Evolutionary conservation across 179 eudicot genomes (phyloP).

Genomic region (Beta macrorhiza): DNA sequence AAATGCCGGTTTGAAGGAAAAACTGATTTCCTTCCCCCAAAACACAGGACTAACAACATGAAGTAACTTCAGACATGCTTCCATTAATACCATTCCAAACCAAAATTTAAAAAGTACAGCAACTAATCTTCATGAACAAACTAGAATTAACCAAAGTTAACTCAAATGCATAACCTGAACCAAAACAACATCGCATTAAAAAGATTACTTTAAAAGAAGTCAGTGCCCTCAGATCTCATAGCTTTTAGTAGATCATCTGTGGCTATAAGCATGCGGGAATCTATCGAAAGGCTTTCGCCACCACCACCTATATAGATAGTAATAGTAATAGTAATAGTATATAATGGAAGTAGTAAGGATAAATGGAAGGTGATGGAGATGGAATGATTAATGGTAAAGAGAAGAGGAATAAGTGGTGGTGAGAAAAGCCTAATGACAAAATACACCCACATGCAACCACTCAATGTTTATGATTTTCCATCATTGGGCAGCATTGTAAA

Average conservation of each 20-base stretch:
- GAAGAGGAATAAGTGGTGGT: conserved; percentile 1
- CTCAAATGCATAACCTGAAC: background rate
- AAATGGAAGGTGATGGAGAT: background rate
- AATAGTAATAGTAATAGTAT: background rate
- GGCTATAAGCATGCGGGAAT: background rate
- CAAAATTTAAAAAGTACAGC: too few species aligned
- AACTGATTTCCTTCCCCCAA: too few species aligned
- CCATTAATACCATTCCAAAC: too few species aligned
- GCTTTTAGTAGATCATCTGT: conserved; percentile 10
- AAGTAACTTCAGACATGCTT: too few species aligned
- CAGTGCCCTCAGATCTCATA: conserved; percentile 22
- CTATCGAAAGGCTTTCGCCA: conserved; percentile 1
- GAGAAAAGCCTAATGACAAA: conserved; percentile 27
- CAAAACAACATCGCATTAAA: background rate
- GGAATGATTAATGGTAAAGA: background rate
- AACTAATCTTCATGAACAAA: background rate
- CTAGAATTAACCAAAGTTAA: background rate
- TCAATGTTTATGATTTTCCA: conserved; percentile 36
- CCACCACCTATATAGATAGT: background rate
- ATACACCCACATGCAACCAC: conserved; percentile 31
- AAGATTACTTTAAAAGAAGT: background rate
- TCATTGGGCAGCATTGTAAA: conserved; percentile 31
- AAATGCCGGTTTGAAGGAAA: too few species aligned
- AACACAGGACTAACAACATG: too few species aligned
- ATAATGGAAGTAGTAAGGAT: background rate